Evolutionary conservation across 1,139 yeast species (phyloP), one percentile per base, ranked within the genome.

Genomic region (Pichia sp.): DNA sequence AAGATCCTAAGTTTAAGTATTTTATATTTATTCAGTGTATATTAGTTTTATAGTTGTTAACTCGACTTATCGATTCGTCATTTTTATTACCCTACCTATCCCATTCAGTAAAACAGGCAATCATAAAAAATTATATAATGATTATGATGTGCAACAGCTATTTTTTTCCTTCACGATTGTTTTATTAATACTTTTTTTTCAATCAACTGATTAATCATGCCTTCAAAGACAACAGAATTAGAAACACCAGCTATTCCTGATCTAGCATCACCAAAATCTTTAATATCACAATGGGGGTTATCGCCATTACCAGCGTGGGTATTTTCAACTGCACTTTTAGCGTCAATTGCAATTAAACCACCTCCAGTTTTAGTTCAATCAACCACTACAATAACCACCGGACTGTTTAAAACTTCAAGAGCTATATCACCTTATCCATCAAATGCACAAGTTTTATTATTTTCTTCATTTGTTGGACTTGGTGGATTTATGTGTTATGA

Each of bases 401-500:
- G 36, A 3, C 14, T 39, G 13, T 19, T 41, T 13, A 42, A 29
- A 33, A 14, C 46, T 14, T 31, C 43, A 18, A 45, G 33, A 25
- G 46, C 42, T 25, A 16, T 51, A 7, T 30, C 53, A 6, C 47
- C 67, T 3, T 62, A 65, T 25, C 85, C 87, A 2, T 67, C 77
- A 1, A 69, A 70, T 22, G 56, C 71, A 33, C 71, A 77, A 41
- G 75, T 79, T 22, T 59, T 75, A 11, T 69, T 83, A 4, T 89
- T 88, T 66, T 91, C 95, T 7, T 72, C 80, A 0, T 84, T 91
- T 34, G 74, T 81, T 58, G 87, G 85, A 1, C 70, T 87, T 19
- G 97, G 97, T 29, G 88, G 91, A 18, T 87, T 80, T 74, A 84
- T 91, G 74, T 79, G 86, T 52, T 74, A 74, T 59, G 98, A 91